Evolutionary conservation across 2,329 filamentous ascomycete genomes (phyloP), one percentile per base, ranked within the genome.

Genomic region (Botryotinia globosa): DNA sequence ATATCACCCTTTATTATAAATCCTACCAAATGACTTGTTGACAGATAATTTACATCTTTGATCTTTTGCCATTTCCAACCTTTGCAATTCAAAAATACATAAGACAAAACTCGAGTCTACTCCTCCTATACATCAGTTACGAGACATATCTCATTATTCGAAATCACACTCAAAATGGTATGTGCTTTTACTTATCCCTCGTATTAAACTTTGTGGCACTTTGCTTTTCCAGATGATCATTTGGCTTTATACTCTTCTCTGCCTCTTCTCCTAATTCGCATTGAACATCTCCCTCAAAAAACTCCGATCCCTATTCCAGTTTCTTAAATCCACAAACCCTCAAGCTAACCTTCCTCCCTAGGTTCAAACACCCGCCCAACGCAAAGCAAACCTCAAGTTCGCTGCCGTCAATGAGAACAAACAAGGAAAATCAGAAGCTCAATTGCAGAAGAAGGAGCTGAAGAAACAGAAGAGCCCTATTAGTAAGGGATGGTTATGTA

Each of bases 331-430:
- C n/a, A 8, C 18, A 14, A 45, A 8, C 25, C 8, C 25, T 22
- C 56, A 51, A 61, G n/a, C 71, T 69, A 37, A 61, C 20, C 32
- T 14, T 20, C 54, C 32, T 18, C 10, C 58, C 12, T 79, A 94
- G 92, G 92, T 90, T 78, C 92, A 95, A 90, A 96, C 93, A 77
- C 92, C 91, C 78, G 88, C 93, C 83, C 93, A 96, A 85, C 91
- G 93, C 82, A 89, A 89, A 80, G 90, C 91, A 75, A 96, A 96
- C 85, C 88, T 88, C 80, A 91, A 92, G 83, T 97, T 93, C 83
- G 90, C 87, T 77, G 91, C 91, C 81, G 86, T 88, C 71, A 90
- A 95, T 81, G 89, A 92, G 81, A 84, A 86, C 74, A 92, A 90
- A 81, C 91, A 92, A 82, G 93, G 93, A 83, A 94, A 93, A 84